Evolutionary conservation across 805 yeast species (phyloP), one percentile per base, ranked within the genome.

Genomic region (Saturnispora sekii): DNA sequence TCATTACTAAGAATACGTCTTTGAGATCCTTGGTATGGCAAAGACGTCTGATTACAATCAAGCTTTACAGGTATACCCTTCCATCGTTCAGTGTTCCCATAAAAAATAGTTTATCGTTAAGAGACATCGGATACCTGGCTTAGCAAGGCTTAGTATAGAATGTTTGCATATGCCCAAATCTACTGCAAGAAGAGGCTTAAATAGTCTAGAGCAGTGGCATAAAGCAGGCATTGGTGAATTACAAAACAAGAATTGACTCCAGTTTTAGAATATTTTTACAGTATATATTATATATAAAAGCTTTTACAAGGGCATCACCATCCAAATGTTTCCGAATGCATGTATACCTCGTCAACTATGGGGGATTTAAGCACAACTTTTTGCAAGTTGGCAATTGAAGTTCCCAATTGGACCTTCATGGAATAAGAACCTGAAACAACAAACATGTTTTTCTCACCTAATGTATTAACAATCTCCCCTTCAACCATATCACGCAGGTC

Each of bases 301-400:
- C 33, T 41, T 44, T 17, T 28, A 18, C 21, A 16, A 18, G 30
- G 14, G 9, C 10, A 32, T 29, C 43, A 66, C 64, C 67, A 74
- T 1, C 76, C 74, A 53, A 72, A 75, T 32, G 69, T 59, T 52
- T 75, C 81, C 0, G 78, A 70, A 48, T 75, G 79, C 29, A 75
- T 54, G 44, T 65, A 73, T 10, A 74, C 59, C 52, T 75, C 79
- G 37, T 67, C 68, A 10, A 70, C 57, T 2, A 45, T 41, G 3
- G 50, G 45, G 1, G 53, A 48, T 48, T 45, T 32, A 30, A 53
- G 46, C 2, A 65, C 57, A 35, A 58, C 60, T 16, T 54, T 61
- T 51, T 75, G 81, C 10, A 71, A 60, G 35, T 61, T 61, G 10
- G 73, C 69, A 30, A 67, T 67, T 10, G 61, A 59, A 15, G 50